phyloP scores from a whole-genome alignment of 208 protist species.

The Vickermania spadyakhi region DNA sequence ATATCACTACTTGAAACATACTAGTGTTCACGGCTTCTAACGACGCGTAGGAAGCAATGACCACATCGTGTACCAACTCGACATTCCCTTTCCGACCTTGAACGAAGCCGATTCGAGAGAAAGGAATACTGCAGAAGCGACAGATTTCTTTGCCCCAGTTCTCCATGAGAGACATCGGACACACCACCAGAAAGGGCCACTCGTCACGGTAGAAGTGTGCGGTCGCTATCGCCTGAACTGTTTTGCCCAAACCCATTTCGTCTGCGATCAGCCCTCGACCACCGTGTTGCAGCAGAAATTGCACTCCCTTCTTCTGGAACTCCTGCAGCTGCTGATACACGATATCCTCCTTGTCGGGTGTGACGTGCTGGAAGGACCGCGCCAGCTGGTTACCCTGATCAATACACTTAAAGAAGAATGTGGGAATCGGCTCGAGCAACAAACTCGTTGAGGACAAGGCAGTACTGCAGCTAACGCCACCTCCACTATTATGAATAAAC shows the following conservation, averaged over 20 bases:
- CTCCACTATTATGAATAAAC: neutral
- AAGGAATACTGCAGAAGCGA: constrained; percentile 73
- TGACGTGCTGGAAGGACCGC: constrained; percentile 11
- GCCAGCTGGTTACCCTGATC: constrained; percentile 24
- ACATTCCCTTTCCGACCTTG: constrained; percentile 39
- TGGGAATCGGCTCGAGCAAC: constrained; percentile 52
- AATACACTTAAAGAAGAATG: constrained; percentile 74
- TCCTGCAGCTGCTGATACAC: constrained; percentile 62
- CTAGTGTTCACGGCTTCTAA: constrained; percentile 51
- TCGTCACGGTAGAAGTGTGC: constrained; percentile 86
- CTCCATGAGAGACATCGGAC: constrained; percentile 86
- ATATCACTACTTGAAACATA: constrained; percentile 85
- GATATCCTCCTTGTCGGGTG: constrained; percentile 38
- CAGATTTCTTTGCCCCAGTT: constrained; percentile 91
- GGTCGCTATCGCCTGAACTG: constrained; percentile 92
- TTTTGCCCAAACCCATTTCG: constrained; percentile 97
- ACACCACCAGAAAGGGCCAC: constrained; percentile 93
- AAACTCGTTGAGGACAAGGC: constrained; percentile 5
- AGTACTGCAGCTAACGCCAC: neutral
- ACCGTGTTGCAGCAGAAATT: constrained; percentile 62
- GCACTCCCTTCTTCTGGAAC: constrained; percentile 76
- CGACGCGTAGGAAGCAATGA: constrained; percentile 79
- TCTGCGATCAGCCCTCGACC: constrained; percentile 92
- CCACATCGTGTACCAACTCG: constrained; percentile 38
- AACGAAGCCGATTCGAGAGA: constrained; percentile 56